Conservation (phyloP, 2,329 filamentous ascomycete genomes). For the Trichothecium roseum region DNA sequence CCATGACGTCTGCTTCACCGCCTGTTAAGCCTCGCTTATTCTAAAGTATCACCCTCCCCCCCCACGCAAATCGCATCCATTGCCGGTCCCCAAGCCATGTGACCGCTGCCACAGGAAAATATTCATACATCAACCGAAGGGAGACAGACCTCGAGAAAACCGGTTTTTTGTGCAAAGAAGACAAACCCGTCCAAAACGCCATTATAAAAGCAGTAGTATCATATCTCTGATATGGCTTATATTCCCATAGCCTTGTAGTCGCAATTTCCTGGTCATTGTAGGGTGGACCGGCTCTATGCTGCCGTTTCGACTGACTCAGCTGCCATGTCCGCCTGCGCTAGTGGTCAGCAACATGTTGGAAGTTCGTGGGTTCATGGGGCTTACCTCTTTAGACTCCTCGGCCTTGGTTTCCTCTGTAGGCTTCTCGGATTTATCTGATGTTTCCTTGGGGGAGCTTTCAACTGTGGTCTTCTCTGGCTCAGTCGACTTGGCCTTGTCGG, state of each 20-base stretch:
- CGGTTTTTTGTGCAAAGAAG: neutral
- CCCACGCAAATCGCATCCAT: neutral
- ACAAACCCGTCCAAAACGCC: neutral
- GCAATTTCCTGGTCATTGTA: neutral
- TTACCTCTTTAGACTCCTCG: conserved; percentile 12
- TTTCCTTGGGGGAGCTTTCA: conserved; percentile 22
- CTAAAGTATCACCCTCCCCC: too few relatives aligned
- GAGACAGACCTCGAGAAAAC: neutral
- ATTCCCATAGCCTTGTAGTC: too few relatives aligned
- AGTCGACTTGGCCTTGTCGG: conserved; percentile 22
- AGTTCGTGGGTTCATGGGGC: conserved; percentile 3
- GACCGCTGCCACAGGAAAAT: conserved; percentile 1
- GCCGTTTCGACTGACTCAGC: conserved; percentile 2
- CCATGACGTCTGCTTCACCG: too few relatives aligned
- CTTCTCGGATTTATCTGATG: conserved; percentile 15
- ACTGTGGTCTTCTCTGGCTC: conserved; percentile 20
- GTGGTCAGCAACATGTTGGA: too few relatives aligned
- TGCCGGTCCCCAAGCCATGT: neutral
- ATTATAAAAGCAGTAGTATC: neutral
- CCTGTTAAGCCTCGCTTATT: too few relatives aligned
- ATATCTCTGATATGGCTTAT: too few relatives aligned
- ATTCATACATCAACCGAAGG: conserved; percentile 1
- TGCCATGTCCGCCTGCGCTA: neutral
- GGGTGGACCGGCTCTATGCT: neutral
- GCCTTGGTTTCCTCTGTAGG: conserved; percentile 8